Evolutionary conservation across 306 rosid genomes (phyloP), one percentile per base, ranked within the genome.

Genomic region (Sophora flavescens): DNA sequence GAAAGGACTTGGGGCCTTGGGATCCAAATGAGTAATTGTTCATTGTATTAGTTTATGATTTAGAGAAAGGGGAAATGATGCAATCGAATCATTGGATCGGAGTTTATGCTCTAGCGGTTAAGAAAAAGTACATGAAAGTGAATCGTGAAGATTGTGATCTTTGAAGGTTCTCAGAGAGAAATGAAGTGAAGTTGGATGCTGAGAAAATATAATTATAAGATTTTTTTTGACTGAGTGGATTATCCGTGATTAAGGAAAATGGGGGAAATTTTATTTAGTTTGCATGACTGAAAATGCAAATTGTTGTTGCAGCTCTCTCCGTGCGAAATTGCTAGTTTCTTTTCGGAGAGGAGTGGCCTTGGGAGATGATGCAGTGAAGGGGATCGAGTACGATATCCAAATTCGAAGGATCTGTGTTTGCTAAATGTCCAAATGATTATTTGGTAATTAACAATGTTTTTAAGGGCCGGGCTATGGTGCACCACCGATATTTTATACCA

Each of bases 1-100:
- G 57, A 70, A 93, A 93, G 69, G 96, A 80, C 78, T 89, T 94
- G 28, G 88, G 78, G 69, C 51, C 80, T 36, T 89, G 82, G 9
- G 89, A 85, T 83, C 91, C 88, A 39, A 84, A 83, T 63, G 90
- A 78, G 67, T 76, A 86, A 83, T 66, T 84, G 78, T 68, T 89
- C 97, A 90, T 90, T 66, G 48, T 82, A 57, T 32, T n/a, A 3
- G 6, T 42, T 53, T 74, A 80, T 61, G 70, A 16, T 8, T 67
- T 54, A 47, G 77, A 28, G 26, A 61, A 61, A 5, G 41, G 58
- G 56, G 26, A 15, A 42, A 11, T 13, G 50, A 44, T 14, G 64
- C 61, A 68, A 61, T 8, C 64, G 69, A 63, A 74, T 75, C 81
- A 78, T 82, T 78, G 81, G 72, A 84, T 68, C 56, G 28, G 4